Evolutionary conservation across 257 asterid genomes (phyloP), one percentile per base, ranked within the genome.

Genomic region (Cynanchum wilfordii): DNA sequence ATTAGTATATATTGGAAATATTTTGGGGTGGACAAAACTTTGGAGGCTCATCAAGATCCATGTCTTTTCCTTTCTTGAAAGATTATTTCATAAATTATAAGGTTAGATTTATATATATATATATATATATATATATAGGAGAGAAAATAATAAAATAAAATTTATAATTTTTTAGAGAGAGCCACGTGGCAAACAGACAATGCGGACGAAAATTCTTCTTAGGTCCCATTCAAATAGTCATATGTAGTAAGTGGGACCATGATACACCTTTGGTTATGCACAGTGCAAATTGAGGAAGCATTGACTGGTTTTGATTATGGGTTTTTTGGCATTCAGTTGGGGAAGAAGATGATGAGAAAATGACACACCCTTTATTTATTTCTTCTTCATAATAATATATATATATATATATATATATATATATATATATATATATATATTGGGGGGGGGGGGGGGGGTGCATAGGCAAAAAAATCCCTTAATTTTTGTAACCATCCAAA

Each of bases 171-270:
- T n/a, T n/a, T n/a, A 12, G 19, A 57, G 33, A 11, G 36, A 52
- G 24, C 10, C 58, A 52, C 33, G 64, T 24, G 64, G 64, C 17
- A 10, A 57, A 25, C 5, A 20, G 65, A 58, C 20, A 58, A 63
- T 33, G 68, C 9, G 85, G 84, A 74, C 54, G 71, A 69, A 73
- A 73, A 78, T 83, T 73, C 19, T 76, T 78, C 79, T 62, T 40
- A 78, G 86, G 81, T 57, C 89, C 84, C 81, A 58, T 68, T 79
- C 25, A 74, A 50, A 47, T 74, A 78, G 77, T 78, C 82, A 76
- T 65, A 86, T 86, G 24, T 67, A 76, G 88, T 71, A 83, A 77
- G 84, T 83, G 79, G 91, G 89, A 82, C 89, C 93, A 86, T 81
- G 65, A 70, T 66, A 56, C 68, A 71, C 74, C 79, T 84, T 84